Conservation (phyloP, 148 eudicot species). For the Vaccinium corymbosum region DNA sequence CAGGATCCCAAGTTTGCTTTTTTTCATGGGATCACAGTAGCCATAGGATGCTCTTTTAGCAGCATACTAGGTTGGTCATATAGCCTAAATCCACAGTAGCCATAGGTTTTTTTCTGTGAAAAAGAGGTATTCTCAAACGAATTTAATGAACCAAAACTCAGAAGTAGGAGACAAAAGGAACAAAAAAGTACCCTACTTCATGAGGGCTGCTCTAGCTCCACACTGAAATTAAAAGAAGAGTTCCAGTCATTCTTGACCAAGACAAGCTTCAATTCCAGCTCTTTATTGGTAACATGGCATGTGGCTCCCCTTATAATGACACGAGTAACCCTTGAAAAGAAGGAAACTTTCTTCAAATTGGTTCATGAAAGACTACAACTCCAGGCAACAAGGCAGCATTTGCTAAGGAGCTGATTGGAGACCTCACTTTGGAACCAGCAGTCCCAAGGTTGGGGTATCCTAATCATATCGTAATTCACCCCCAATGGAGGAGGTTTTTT, state of each 20-base stretch:
- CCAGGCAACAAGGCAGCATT: neutral
- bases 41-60: neutral
- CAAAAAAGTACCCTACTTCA: neutral
- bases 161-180: neutral
- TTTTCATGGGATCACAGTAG: neutral
- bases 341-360: neutral
- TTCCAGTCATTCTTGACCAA: neutral
- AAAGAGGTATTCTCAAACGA: neutral
- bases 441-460: too few species aligned
- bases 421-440: neutral
- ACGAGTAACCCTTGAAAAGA: neutral
- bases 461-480: too few species aligned
- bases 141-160: neutral
- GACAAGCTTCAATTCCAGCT: neutral
- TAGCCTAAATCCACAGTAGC: neutral
- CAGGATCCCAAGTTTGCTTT: neutral
- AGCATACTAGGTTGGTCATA: neutral
- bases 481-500: too few species aligned
- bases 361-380: neutral
- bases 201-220: neutral
- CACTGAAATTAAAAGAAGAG: neutral
- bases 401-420: neutral
- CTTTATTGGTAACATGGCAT: neutral
- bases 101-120: neutral
- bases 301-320: neutral